These are phyloP conservation scores for Fusarium setosum DNA, from an alignment of 2,329 filamentous ascomycete genomes.

Conservation along the genomic window DNA sequence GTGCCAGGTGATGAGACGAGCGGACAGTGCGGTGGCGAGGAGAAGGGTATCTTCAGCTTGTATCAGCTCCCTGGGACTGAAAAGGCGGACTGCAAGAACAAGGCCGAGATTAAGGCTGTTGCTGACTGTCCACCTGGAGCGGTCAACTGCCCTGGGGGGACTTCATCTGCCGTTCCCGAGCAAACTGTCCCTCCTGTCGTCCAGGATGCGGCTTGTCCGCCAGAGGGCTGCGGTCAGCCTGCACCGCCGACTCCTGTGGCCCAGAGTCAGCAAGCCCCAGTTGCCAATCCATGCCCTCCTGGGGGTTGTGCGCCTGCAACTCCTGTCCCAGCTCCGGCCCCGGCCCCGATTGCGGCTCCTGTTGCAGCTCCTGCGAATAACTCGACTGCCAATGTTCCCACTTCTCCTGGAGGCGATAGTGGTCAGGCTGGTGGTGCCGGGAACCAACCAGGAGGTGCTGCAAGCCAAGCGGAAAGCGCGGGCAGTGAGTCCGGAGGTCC, in stretches of 20 bases:
- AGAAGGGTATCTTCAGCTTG: conserved; percentile 19
- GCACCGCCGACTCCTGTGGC: not conserved
- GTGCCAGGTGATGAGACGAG: conserved; percentile 10
- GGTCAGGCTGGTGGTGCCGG: not conserved
- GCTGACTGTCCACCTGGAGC: not conserved
- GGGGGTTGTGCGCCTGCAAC: conserved; percentile 12
- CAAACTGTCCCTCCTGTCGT: not conserved
- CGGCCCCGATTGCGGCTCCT: not conserved
- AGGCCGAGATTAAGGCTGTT: not conserved
- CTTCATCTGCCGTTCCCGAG: conserved; percentile 1
- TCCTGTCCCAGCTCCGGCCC: conserved; percentile 7
- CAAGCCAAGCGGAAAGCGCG: too few relatives aligned
- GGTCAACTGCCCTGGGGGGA: not conserved
- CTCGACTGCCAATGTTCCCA: conserved; percentile 15
- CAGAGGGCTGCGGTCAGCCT: not conserved
- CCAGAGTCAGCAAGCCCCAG: not conserved
- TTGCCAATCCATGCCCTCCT: conserved; percentile 6
- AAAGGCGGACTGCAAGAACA: not conserved
- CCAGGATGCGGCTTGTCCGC: not conserved
- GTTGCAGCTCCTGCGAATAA: not conserved
- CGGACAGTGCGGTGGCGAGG: conserved; percentile 42
- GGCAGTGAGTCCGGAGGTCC: not conserved
- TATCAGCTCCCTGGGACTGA: conserved; percentile 16
- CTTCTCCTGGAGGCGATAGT: not conserved
- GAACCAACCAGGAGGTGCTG: not conserved